Base-by-base conservation (phyloP, 768 basidiomycete genomes). In the Hygrocybe coccinea region DNA sequence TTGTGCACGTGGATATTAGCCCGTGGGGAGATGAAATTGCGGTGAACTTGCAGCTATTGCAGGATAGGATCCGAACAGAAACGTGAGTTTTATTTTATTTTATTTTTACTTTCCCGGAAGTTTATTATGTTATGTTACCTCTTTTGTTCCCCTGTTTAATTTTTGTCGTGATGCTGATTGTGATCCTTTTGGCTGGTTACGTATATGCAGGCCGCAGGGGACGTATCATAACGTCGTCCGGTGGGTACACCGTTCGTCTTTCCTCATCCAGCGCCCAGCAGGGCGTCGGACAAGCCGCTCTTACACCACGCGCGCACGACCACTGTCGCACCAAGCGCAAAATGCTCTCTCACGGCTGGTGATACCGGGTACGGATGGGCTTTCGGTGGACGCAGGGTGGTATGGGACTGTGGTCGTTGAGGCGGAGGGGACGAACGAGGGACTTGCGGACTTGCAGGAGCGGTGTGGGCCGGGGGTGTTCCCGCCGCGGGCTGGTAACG, bases 381-480 rank as follows among this genome's bases (percentile, higher is more conserved):
- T 84, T 52, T 78, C 77, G 39, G 81, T 92, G 12, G 89, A 93
- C 65, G 71, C 84, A 3, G 85, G 86, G 39, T 94, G 91, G 91
- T 87, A 85, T 62, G 91, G 91, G 2, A 86, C 80, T 0, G 79
- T 94, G 44, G 80, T 93, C 24, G 79, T 94, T 22, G 91, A 94
- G 73, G 84, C 88, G 10, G 89, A 92, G 65, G 90, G 90, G 37
- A 93, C 91, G 41, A 87, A 91, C 65, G 91, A 94, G 64, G 84
- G 87, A 9, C 77, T 91, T 22, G 82, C 79, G 17, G 91, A 92
- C 68, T 74, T 94, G 58, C 86, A 87, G 60, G 79, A 76, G 48
- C 79, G 90, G 3, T 90, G 89, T 69, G 81, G 86, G 1, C 78
- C 78, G 7, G 81, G 82, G 0, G 82, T 76, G 9, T 87, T 87